phyloP scores from a whole-genome alignment of 805 yeast genomes.

The Wickerhamiella sergipiensis region DNA sequence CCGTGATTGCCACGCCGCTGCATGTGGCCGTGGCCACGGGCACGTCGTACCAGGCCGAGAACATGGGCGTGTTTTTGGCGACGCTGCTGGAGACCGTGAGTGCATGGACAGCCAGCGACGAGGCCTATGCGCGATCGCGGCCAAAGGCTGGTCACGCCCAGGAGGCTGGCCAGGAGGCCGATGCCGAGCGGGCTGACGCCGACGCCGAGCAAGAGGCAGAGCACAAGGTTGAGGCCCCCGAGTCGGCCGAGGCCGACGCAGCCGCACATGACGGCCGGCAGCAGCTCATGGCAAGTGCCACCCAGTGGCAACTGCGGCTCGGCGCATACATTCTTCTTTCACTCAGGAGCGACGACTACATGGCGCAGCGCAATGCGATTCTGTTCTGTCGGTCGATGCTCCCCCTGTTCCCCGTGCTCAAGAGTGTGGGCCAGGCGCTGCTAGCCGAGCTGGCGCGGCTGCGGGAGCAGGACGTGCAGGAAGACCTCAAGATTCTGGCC shows the following conservation, averaged over 20 bases:
- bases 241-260: neutral
- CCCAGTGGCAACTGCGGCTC: neutral
- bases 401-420: neutral
- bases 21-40: neutral
- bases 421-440: neutral
- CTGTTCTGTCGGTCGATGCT: neutral
- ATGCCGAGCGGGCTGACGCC: neutral
- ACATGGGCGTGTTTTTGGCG: neutral
- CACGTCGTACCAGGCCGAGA: neutral
- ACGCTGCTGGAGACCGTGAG: neutral
- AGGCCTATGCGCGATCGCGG: neutral
- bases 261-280: neutral
- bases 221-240: neutral
- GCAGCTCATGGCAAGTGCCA: neutral
- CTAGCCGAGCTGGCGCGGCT: neutral
- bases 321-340: neutral
- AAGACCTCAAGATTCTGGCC: neutral
- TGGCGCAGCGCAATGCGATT: constrained; percentile 1
- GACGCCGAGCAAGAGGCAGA: neutral
- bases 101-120: neutral
- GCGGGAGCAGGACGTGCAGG: neutral
- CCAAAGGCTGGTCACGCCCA: no score
- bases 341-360: neutral
- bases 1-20: neutral
- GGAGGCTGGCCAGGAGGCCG: neutral